Percentiles rank a stretch among this genome's conserved stretches.
Conservation (phyloP, 2,329 filamentous ascomycete genomes). For the Colletotrichum plurivorum region DNA sequence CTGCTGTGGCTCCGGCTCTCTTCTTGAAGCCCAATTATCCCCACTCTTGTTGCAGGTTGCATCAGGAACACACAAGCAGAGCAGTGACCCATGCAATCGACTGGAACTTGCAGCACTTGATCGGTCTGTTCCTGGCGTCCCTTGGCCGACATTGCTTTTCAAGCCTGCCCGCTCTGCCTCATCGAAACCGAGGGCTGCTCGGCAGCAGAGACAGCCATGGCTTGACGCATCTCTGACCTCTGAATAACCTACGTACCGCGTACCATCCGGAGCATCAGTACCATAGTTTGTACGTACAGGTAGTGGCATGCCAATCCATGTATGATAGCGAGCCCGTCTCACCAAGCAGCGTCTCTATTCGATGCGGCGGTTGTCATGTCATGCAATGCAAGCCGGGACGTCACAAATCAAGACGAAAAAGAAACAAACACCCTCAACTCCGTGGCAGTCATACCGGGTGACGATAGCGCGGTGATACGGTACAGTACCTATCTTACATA, state of each 20-base stretch:
- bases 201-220: background rate
- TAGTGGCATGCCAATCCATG: background rate
- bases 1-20: background rate
- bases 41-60: constrained; percentile 29
- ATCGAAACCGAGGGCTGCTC: background rate
- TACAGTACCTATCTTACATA: background rate
- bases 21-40: constrained; percentile 21
- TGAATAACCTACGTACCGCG: too few species aligned
- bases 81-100: background rate
- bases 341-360: background rate
- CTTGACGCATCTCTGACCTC: background rate
- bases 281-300: too few species aligned
- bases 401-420: background rate
- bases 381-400: background rate
- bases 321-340: background rate
- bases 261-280: too few species aligned
- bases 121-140: background rate
- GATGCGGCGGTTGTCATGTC: background rate
- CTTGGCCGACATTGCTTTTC: constrained; percentile 8
- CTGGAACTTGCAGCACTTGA: background rate
- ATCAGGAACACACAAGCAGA: background rate
- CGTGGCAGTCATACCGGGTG: background rate
- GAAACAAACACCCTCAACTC: background rate
- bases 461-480: background rate
- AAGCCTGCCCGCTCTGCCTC: background rate